phyloP scores from a whole-genome alignment of 129 eudicot species.

The Pseudognaphalium luteoalbum region DNA sequence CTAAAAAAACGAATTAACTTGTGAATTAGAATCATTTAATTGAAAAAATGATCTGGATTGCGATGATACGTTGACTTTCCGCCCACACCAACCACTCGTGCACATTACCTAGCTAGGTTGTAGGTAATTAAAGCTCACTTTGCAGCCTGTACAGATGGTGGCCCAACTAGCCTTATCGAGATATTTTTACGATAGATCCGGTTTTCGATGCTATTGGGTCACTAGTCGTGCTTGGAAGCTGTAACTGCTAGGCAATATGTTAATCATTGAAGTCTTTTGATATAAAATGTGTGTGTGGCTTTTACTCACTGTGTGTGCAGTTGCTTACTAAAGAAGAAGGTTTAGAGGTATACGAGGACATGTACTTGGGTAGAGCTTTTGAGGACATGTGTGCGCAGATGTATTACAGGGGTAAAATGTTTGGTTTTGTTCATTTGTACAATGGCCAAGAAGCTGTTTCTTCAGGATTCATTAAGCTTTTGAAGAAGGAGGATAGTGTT shows the following conservation, averaged over 20 bases:
- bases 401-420: slow-evolving; percentile 36
- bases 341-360: slow-evolving; percentile 30
- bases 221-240: not conserved
- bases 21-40: not conserved
- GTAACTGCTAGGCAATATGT: not conserved
- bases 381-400: slow-evolving; percentile 37
- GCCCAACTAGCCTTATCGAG: not conserved
- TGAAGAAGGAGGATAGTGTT: slow-evolving; percentile 29
- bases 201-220: not conserved
- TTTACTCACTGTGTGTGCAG: slow-evolving; percentile 1
- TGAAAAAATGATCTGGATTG: not conserved
- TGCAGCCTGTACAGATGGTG: not conserved
- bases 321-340: slow-evolving; percentile 32
- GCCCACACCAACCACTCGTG: not conserved
- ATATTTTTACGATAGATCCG: not conserved
- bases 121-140: not conserved
- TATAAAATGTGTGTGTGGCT: not conserved
- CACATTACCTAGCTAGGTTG: not conserved
- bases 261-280: not conserved
- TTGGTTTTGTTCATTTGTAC: slow-evolving; percentile 34
- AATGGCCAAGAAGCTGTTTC: slow-evolving; percentile 36
- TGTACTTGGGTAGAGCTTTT: slow-evolving; percentile 30
- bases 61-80: not conserved
- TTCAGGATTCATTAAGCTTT: slow-evolving; percentile 29
- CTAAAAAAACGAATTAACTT: not conserved